Evolutionary conservation across 805 yeast species (phyloP).

Genomic region (Starmerella apis): DNA sequence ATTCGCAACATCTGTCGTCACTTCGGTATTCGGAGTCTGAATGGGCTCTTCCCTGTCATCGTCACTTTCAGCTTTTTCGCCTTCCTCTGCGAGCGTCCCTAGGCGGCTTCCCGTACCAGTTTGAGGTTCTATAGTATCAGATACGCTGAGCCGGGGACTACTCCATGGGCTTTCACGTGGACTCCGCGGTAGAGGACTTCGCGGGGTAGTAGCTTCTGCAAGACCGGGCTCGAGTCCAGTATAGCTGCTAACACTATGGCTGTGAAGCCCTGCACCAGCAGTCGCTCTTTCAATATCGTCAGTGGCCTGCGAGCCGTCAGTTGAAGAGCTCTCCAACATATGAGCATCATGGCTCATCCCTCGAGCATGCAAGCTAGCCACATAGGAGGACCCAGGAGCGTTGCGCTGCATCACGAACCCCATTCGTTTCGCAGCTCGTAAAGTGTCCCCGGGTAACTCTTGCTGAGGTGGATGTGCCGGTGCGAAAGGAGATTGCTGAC

Average conservation of each 20-base stretch:
- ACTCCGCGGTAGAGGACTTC: slow-evolving; percentile 14
- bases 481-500: too few relatives aligned
- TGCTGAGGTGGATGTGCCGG: too few relatives aligned
- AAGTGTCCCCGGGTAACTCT: slow-evolving; percentile 35
- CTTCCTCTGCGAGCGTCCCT: slow-evolving; percentile 18
- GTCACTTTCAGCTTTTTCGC: slow-evolving; percentile 5
- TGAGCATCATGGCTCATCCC: slow-evolving; percentile 33
- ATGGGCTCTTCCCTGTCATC: not conserved
- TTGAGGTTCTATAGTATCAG: slow-evolving; percentile 7
- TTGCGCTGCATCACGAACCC: slow-evolving; percentile 43
- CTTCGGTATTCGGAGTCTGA: not conserved
- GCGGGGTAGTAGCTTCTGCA: slow-evolving; percentile 3
- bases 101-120: slow-evolving; percentile 8
- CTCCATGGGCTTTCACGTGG: slow-evolving; percentile 17
- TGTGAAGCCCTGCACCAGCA: not conserved
- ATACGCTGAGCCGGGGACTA: slow-evolving; percentile 16
- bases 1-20: not conserved
- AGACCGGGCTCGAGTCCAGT: not conserved
- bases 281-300: not conserved
- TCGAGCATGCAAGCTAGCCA: slow-evolving; percentile 30
- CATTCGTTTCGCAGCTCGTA: slow-evolving; percentile 65
- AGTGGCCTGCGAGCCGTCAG: not conserved
- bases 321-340: slow-evolving; percentile 4
- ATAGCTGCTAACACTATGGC: slow-evolving; percentile 6
- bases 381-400: slow-evolving; percentile 20